phyloP scores from a whole-genome alignment of 768 basidiomycete genomes.

The Suillus tomentosus region DNA sequence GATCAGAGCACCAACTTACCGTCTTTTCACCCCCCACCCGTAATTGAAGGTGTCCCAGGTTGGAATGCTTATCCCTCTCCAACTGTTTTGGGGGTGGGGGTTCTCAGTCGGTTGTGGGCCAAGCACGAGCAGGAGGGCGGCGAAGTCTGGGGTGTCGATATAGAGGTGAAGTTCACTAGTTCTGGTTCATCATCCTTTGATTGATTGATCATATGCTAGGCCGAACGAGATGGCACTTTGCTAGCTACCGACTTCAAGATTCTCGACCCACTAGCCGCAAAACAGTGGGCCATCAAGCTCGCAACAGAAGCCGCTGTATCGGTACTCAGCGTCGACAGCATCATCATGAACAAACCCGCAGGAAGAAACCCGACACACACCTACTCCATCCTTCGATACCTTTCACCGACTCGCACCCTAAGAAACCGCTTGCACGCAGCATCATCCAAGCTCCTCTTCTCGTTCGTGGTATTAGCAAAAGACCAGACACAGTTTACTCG shows the following conservation, averaged over 20 bases:
- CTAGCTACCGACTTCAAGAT: slow-evolving; percentile 63
- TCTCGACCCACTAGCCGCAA: slow-evolving; percentile 86
- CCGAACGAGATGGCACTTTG: slow-evolving; percentile 79
- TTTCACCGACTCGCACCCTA: slow-evolving; percentile 27
- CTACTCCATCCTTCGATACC: slow-evolving; percentile 47
- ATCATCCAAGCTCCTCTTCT: slow-evolving; percentile 64
- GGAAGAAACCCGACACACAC: slow-evolving; percentile 28
- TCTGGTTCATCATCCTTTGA: background rate
- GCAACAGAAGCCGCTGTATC: slow-evolving; percentile 91
- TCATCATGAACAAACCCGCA: slow-evolving; percentile 89
- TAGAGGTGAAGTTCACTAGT: slow-evolving; percentile 58
- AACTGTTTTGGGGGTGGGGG: slow-evolving; percentile 42
- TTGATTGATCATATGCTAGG: slow-evolving; percentile 41
- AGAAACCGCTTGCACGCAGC: slow-evolving; percentile 34
- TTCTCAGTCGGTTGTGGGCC: slow-evolving; percentile 86
- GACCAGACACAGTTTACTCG: slow-evolving; percentile 48
- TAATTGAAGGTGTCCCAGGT: slow-evolving; percentile 40
- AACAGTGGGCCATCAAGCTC: slow-evolving; percentile 85
- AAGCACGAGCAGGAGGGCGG: slow-evolving; percentile 81
- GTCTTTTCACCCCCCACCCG: slow-evolving; percentile 34
- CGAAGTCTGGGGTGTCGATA: slow-evolving; percentile 81
- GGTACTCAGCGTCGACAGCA: slow-evolving; percentile 93
- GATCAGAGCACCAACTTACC: slow-evolving; percentile 34
- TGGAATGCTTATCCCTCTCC: slow-evolving; percentile 54
- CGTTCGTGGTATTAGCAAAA: slow-evolving; percentile 54